Percentiles rank a stretch among this genome's conserved stretches.
These are phyloP conservation scores for Tolypocladium amazonense DNA, from an alignment of 2,329 filamentous ascomycete genomes.

Conservation along the genomic window DNA sequence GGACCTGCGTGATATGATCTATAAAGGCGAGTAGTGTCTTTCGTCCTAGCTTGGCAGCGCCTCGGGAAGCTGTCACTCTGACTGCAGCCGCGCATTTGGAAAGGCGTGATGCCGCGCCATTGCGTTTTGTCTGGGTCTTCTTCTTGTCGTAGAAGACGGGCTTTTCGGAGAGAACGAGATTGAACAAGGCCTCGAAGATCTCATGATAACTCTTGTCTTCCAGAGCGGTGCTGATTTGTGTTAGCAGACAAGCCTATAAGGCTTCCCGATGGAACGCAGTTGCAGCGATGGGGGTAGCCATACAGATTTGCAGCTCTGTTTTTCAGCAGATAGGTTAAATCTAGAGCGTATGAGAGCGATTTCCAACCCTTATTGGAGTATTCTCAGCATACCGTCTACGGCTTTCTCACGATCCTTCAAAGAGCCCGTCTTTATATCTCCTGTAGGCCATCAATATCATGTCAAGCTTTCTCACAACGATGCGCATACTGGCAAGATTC, in stretches of 20 bases:
- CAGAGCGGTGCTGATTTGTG: slow-evolving; percentile 29
- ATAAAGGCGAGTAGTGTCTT: slow-evolving; percentile 73
- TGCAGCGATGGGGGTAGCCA: slow-evolving; percentile 3
- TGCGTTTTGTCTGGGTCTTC: slow-evolving; percentile 33
- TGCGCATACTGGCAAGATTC: slow-evolving; percentile 19
- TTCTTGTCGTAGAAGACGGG: slow-evolving; percentile 46
- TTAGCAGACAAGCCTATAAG: background rate
- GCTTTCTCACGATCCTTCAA: slow-evolving; percentile 28
- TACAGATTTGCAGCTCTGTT: slow-evolving; percentile 26
- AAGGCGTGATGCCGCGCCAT: slow-evolving; percentile 45
- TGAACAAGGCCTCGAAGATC: slow-evolving; percentile 73
- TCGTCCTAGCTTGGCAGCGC: slow-evolving; percentile 54
- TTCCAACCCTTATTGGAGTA: background rate
- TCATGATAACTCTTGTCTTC: slow-evolving; percentile 71
- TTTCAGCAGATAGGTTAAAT: slow-evolving; percentile 27
- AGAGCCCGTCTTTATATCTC: slow-evolving; percentile 21
- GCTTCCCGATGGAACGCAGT: background rate
- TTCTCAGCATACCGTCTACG: slow-evolving; percentile 24
- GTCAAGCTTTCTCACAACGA: background rate
- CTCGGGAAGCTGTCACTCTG: slow-evolving; percentile 60
- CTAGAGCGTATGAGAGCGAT: slow-evolving; percentile 10
- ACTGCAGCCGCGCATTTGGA: slow-evolving; percentile 60
- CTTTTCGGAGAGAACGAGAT: slow-evolving; percentile 57
- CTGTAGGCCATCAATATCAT: slow-evolving; percentile 12
- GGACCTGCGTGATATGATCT: slow-evolving; percentile 69